Evolutionary conservation across 75 land plant genomes (phyloP), one percentile per base, ranked within the genome.

Genomic region (Sequoia sempervirens): DNA sequence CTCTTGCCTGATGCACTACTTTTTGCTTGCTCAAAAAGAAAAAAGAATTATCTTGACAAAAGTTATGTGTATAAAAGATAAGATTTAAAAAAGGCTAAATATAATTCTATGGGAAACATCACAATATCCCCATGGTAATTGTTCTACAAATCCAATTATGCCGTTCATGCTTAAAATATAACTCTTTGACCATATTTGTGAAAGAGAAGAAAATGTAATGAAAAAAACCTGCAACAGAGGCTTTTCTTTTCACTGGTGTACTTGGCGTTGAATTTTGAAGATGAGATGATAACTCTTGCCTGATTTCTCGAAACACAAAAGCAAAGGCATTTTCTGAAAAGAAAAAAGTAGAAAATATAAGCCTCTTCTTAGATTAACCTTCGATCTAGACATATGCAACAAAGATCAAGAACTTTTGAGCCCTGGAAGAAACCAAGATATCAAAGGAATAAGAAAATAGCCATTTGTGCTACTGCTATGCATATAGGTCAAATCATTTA

Each of bases 231-330:
- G 84, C 73, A 79, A 36, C 83, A 87, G 92, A 89, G 81, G 88
- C 84, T 87, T 91, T 91, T 83, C 99, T 92, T 90, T 97, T 97
- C 40, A 82, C 58, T 47, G 30, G 7, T 26, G 58, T 70, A 70
- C 83, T 37, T 82, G 81, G 7, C 34, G 74, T 64, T 76, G 45
- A 91, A 83, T 85, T 87, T 8, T 76, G 70, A 30, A 75, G 36
- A 76, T 54, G 15, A 54, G 75, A 75, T 28, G 61, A 68, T 34
- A 43, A 43, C 46, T 58, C 80, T 30, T 37, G 38, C 36, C 52
- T 23, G 47, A 96, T 93, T 87, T 93, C 97, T 74, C 96, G 90
- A 80, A 90, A 97, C 61, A 97, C 94, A 91, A 95, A 97, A 69
- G 94, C 93, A 92, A 90, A 91, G 52, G 99, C 92, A 84, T 86